phyloP scores from a whole-genome alignment of 2,329 filamentous ascomycete species.

The Acrocalymma vagum region DNA sequence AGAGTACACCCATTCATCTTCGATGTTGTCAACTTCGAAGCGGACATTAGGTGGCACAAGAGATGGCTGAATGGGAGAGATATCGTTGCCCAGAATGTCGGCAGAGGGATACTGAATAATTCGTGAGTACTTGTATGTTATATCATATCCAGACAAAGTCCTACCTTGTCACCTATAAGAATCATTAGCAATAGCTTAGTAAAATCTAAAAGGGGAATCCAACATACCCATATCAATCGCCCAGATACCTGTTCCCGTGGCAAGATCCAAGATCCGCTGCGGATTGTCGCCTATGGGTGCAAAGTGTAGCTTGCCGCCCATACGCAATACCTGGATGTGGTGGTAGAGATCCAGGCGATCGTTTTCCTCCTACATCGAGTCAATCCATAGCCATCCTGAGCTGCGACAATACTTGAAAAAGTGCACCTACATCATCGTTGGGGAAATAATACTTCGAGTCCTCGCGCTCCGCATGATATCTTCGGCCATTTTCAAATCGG shows the following conservation, averaged over 20 bases:
- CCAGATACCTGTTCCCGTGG: constrained; percentile 51
- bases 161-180: constrained; percentile 18
- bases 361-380: too few species aligned
- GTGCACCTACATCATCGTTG: constrained; percentile 40
- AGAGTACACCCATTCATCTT: constrained; percentile 44
- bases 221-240: constrained; percentile 47
- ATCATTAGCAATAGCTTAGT: constrained; percentile 13
- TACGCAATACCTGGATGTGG: constrained; percentile 46
- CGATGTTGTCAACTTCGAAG: constrained; percentile 53
- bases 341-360: constrained; percentile 40
- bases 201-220: not conserved
- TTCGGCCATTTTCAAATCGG: constrained; percentile 42
- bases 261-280: constrained; percentile 45
- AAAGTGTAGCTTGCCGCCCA: constrained; percentile 46
- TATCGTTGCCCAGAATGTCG: not conserved
- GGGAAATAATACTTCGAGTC: constrained; percentile 42
- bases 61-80: not conserved
- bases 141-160: constrained; percentile 22
- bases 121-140: constrained; percentile 17
- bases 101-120: not conserved
- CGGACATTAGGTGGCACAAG: constrained; percentile 49
- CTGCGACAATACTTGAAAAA: too few species aligned
- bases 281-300: constrained; percentile 45
- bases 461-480: constrained; percentile 42
- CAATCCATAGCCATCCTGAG: too few species aligned